phyloP scores from a whole-genome alignment of 179 eudicot species.

The Sideroxylon spinosum region DNA sequence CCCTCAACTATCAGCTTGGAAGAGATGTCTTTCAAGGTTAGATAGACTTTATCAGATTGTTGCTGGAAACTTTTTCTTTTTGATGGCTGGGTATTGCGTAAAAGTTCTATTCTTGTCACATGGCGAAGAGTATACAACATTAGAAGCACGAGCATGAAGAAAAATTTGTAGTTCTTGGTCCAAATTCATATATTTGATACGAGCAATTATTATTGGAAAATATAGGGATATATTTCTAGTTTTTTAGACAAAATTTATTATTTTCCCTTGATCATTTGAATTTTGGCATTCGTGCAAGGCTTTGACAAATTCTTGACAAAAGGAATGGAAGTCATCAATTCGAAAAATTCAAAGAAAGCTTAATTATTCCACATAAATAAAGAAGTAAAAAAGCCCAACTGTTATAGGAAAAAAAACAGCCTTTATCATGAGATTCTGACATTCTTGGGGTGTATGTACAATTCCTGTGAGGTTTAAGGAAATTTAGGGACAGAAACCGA shows the following conservation, averaged over 20 bases:
- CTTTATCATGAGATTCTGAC: background rate
- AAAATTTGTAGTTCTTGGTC: background rate
- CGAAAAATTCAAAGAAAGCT: background rate
- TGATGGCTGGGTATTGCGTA: background rate
- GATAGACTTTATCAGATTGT: background rate
- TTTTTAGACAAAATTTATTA: background rate
- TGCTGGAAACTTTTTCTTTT: background rate
- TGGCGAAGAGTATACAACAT: background rate
- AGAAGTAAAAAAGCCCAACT: background rate
- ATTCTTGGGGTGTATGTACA: background rate
- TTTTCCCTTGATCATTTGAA: no score
- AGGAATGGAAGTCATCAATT: background rate
- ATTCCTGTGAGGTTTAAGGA: background rate
- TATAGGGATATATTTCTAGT: background rate
- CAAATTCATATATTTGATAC: background rate
- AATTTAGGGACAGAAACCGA: background rate
- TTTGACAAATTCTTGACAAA: background rate
- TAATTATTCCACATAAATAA: background rate
- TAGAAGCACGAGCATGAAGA: background rate
- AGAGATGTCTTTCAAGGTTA: slow-evolving; percentile 63
- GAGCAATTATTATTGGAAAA: background rate
- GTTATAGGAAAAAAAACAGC: background rate
- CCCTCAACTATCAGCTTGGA: slow-evolving; percentile 34
- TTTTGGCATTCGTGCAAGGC: background rate
- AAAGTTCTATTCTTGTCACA: slow-evolving; percentile 1